Conservation (phyloP, 352 stramenopile genomes). For the Pythium diclinum region DNA sequence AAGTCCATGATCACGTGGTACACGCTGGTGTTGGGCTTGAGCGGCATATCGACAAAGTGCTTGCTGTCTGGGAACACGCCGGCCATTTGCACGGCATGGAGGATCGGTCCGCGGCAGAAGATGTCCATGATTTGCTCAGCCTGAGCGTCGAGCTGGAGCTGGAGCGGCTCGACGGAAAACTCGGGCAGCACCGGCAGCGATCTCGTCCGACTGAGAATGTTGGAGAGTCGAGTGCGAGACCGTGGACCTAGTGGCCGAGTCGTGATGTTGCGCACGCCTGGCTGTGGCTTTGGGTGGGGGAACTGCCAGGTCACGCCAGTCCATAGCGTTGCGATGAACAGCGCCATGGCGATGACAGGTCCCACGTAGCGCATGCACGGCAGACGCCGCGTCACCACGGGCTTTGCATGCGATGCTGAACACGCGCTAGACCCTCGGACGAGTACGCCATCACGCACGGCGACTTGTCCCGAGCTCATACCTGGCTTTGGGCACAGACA, state of each 20-base stretch:
- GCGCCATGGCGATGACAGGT: constrained; percentile 17
- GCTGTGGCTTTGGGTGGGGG: constrained; percentile 6
- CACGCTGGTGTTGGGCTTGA: constrained; percentile 72
- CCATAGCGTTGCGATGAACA: constrained; percentile 23
- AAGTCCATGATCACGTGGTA: constrained; percentile 77
- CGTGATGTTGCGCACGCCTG: constrained; percentile 16
- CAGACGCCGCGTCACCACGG: not conserved
- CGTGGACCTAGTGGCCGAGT: constrained; percentile 4
- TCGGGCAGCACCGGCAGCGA: constrained; percentile 21
- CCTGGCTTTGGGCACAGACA: constrained; percentile 23
- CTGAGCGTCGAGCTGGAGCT: constrained; percentile 39
- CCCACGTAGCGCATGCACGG: constrained; percentile 8
- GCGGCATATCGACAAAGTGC: constrained; percentile 92
- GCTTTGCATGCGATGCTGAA: no score
- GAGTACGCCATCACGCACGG: constrained; percentile 3
- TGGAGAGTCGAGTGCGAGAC: not conserved
- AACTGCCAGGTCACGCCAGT: constrained; percentile 14
- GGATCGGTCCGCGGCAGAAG: constrained; percentile 63
- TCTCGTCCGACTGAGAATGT: not conserved
- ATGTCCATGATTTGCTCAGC: constrained; percentile 67
- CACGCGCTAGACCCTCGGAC: no score
- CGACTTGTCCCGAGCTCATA: constrained; percentile 4
- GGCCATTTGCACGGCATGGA: constrained; percentile 70
- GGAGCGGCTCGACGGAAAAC: constrained; percentile 20
- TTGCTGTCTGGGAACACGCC: constrained; percentile 89